Base-by-base conservation (phyloP, 2,329 filamentous ascomycete species). In the Apiospora hydei region DNA sequence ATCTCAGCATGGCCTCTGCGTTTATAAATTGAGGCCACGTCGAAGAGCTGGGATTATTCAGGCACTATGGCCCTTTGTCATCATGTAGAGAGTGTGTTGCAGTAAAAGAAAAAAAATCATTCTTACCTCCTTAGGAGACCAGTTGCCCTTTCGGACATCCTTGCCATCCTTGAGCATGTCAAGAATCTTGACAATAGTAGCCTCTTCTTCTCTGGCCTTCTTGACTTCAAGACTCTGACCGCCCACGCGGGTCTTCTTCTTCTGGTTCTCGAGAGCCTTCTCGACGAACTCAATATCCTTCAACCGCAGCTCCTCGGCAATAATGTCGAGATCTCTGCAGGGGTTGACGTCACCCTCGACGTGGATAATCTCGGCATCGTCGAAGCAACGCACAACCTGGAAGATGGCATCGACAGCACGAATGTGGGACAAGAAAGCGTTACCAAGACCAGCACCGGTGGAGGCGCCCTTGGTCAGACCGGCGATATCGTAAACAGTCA, bases 41-140 rank as follows among this genome's bases (percentile, higher is more conserved):
- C 96, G 92, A 98, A 93, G 96, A 99, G 96, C 96, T 99, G 96
- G 96, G 96, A 94, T 97, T 95, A 94, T 87, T 95, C 93, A 93
- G 95, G 94, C 94, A 89, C 85, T 87, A 87, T 89, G 91, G 94
- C 95, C 96, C 93, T 98, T 97, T 93, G 92, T 98, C 96, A 98
- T 98, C 96, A 98, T 92, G 79, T 82, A 86, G 67, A 53, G 53
- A 18, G 53, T 21, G 18, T 66, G 51, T 74, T 77, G 69, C 72
- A 72, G 57, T 71, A 73, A 77, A 73, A 74, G 75, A 77, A 71
- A 75, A 75, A 74, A 1, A n/a, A 4, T 26, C 72, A 72, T 71
- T 83, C 92, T 85, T 93, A 98, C 96, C 94, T 99, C 96, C 86
- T 98, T 99, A 69, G 95, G 93, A 53, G 83, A 79, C 96, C 96